Evolutionary conservation across 2,329 filamentous ascomycete genomes (phyloP).

Genomic region (Fusarium veterinarium): DNA sequence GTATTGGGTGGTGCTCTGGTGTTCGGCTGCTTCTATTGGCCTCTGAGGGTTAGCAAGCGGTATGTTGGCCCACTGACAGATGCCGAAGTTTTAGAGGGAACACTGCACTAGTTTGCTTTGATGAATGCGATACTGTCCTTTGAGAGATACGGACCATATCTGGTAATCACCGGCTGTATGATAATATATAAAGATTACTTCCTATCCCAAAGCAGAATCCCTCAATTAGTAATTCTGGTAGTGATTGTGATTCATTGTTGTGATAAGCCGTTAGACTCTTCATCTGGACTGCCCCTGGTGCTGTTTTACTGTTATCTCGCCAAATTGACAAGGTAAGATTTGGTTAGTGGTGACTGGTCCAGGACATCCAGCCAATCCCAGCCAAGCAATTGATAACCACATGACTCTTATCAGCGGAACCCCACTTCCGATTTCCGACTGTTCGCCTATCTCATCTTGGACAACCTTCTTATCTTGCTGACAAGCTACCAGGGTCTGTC

Average conservation of each 20-base stretch:
- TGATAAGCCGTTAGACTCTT: background rate
- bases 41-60: constrained; percentile 17
- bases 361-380: background rate
- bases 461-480: background rate
- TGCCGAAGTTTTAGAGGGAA: background rate
- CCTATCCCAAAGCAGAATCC: background rate
- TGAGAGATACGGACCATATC: fast-evolving
- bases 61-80: constrained; percentile 26
- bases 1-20: constrained; percentile 22
- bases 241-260: background rate
- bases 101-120: background rate
- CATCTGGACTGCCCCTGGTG: background rate
- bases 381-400: background rate
- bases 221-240: background rate
- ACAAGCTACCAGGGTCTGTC: background rate
- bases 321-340: too few species aligned
- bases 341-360: background rate
- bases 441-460: background rate
- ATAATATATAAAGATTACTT: background rate
- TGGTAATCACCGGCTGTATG: too few species aligned
- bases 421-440: background rate
- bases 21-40: constrained; percentile 35
- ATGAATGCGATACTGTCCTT: too few species aligned
- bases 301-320: background rate
- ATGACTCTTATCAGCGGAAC: background rate